Evolutionary conservation across 768 basidiomycete species (phyloP), one percentile per base, ranked within the genome.

Genomic region (Boletellus ananiceps): DNA sequence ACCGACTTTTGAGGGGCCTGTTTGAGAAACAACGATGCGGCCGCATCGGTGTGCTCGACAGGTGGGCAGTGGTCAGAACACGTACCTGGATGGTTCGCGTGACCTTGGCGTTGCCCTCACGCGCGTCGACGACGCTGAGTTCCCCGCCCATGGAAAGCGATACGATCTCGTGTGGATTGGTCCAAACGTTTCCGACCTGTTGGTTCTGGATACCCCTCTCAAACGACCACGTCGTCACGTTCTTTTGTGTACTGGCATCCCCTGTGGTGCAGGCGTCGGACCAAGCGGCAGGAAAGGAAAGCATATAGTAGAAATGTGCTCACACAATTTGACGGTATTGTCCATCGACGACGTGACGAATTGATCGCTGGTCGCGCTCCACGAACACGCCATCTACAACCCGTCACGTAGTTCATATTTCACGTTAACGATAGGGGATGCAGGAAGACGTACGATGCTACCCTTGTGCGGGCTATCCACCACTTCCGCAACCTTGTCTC

Each of bases 121-220:
- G 77, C 21, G 80, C 78, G 64, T 97, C 94, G 62, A 95, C 82
- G 14, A 95, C 63, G 58, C 86, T 90, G 47, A 98, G 73, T 47
- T 82, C 79, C 13, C 94, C 93, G 0, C 81, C 83, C 56, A 95
- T 70, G 0, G 92, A 93, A 23, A 97, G 71, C 4, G 91, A 93
- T 33, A 91, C 82, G 45, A 96, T 81, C 49, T 81, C 77, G 46
- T 75, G 75, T 29, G 79, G 72, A 36, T 78, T 80, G 45, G 75
- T 84, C 90, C 91, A 96, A n/a, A 81, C 80, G 56, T 86, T 88
- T 25, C 94, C 94, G 23, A 89, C 75, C 72, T 97, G 94, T 62
- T 97, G 94, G 56, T 87, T 70, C 25, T 75, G 71, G 25, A 95
- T 69, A n/a, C 82, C 86, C 32, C 81, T 68, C 11, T 90, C 92